Conservation (phyloP, 805 yeast genomes). For the Starmerella apicola region DNA sequence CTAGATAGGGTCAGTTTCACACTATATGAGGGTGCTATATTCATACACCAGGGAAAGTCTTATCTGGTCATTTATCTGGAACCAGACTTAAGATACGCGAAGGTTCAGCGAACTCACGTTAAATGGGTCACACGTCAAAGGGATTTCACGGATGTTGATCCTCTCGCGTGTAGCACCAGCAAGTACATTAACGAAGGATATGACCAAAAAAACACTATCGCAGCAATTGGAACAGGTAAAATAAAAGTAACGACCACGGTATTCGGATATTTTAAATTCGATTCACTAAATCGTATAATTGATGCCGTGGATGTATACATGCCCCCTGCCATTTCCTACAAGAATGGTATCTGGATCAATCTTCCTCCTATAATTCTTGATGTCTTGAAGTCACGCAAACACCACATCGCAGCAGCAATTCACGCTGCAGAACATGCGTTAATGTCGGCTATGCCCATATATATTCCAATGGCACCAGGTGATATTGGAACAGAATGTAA, state of each 20-base stretch:
- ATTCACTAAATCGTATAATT: slow-evolving; percentile 60
- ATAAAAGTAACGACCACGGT: slow-evolving; percentile 63
- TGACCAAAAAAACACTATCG: slow-evolving; percentile 9
- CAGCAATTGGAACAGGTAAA: slow-evolving; percentile 48
- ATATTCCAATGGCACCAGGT: slow-evolving; percentile 48
- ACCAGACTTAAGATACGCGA: slow-evolving; percentile 65
- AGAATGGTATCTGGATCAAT: slow-evolving; percentile 89
- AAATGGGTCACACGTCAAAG: slow-evolving; percentile 90
- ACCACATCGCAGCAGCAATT: slow-evolving; percentile 80
- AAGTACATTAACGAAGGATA: not conserved
- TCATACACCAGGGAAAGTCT: slow-evolving; percentile 85
- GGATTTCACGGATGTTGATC: slow-evolving; percentile 89
- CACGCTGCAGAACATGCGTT: slow-evolving; percentile 93
- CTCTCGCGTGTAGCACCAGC: slow-evolving; percentile 29
- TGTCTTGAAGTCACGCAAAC: slow-evolving; percentile 40
- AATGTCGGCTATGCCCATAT: slow-evolving; percentile 63
- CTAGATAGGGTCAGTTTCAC: slow-evolving; percentile 83
- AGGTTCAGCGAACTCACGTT: slow-evolving; percentile 76
- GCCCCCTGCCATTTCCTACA: slow-evolving; percentile 58
- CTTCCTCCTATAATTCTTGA: slow-evolving; percentile 57
- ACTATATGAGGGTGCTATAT: slow-evolving; percentile 82
- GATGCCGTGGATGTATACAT: slow-evolving; percentile 88
- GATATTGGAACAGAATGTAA: slow-evolving; percentile 90
- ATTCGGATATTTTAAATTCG: slow-evolving; percentile 86
- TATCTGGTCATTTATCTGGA: slow-evolving; percentile 78